Conservation (phyloP, 768 basidiomycete species). For the Tulasnella sp. region DNA sequence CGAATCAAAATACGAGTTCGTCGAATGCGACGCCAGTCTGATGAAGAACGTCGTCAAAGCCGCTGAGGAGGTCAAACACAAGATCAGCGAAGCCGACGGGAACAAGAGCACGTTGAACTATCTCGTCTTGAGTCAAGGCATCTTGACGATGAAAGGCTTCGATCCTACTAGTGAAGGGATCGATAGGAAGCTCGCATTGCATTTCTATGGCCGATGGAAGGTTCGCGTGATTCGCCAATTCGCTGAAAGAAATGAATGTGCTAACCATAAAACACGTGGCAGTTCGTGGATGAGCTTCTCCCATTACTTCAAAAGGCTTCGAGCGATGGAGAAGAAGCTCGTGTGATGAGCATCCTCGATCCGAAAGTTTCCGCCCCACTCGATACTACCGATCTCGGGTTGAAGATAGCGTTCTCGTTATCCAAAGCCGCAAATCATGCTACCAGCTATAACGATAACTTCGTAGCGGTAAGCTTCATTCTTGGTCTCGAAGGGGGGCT, state of each 20-base stretch:
- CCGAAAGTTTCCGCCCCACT: not conserved
- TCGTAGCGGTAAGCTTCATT: conserved; percentile 28
- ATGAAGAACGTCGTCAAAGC: conserved; percentile 33
- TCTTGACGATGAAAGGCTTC: conserved; percentile 25
- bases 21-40: conserved; percentile 35
- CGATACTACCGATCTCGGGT: conserved; percentile 18
- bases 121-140: conserved; percentile 28
- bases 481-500: too few species aligned
- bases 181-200: conserved; percentile 30
- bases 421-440: not conserved
- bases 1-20: conserved; percentile 37
- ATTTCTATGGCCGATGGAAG: conserved; percentile 31
- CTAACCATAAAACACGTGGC: too few species aligned
- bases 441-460: conserved; percentile 10
- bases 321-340: conserved; percentile 28
- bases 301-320: conserved; percentile 27
- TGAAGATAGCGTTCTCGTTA: conserved; percentile 26
- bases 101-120: conserved; percentile 20
- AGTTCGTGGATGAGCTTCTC: conserved; percentile 29
- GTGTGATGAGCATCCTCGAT: conserved; percentile 20
- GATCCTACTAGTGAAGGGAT: conserved; percentile 30
- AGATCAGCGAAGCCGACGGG: not conserved
- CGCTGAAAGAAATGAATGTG: too few species aligned
- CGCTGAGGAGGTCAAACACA: not conserved
- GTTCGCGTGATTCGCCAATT: too few species aligned